Evolutionary conservation across 805 yeast genomes (phyloP).

Genomic region (Metschnikowia anglica): DNA sequence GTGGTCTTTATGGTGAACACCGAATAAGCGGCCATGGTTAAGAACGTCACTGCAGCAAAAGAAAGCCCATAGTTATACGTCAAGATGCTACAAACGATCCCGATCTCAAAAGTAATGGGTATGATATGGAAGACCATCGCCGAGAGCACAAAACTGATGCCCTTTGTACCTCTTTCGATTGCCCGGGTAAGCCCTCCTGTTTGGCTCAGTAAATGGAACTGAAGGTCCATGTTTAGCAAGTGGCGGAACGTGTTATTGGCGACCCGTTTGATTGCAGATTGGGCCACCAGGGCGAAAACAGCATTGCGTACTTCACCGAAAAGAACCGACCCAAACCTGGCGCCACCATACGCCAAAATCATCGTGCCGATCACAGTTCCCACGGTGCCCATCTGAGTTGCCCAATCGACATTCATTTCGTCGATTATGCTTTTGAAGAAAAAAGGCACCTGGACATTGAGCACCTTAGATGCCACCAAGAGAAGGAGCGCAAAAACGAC

Average conservation of each 20-base stretch:
- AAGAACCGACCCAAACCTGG: slow-evolving; percentile 89
- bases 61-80: slow-evolving; percentile 88
- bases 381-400: slow-evolving; percentile 56
- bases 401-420: slow-evolving; percentile 90
- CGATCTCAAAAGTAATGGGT: slow-evolving; percentile 89
- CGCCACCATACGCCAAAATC: slow-evolving; percentile 86
- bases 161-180: slow-evolving; percentile 96
- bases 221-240: slow-evolving; percentile 76
- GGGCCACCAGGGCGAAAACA: slow-evolving; percentile 92
- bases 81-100: slow-evolving; percentile 88
- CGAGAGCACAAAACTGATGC: slow-evolving; percentile 86
- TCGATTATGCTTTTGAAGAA: slow-evolving; percentile 85
- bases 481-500: slow-evolving; percentile 74
- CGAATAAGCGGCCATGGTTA: slow-evolving; percentile 88
- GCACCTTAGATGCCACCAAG: slow-evolving; percentile 74
- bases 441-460: slow-evolving; percentile 95
- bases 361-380: slow-evolving; percentile 64
- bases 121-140: slow-evolving; percentile 98
- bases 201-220: slow-evolving; percentile 86
- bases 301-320: slow-evolving; percentile 96
- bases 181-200: slow-evolving; percentile 97
- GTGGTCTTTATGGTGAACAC: slow-evolving; percentile 88
- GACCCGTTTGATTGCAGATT: slow-evolving; percentile 86
- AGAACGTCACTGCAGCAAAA: slow-evolving; percentile 84
- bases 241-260: slow-evolving; percentile 87